Evolutionary conservation across 225 moss, liverwort and hornwort genomes (phyloP), one percentile per base, ranked within the genome.

Genomic region (Ulota crispa): DNA sequence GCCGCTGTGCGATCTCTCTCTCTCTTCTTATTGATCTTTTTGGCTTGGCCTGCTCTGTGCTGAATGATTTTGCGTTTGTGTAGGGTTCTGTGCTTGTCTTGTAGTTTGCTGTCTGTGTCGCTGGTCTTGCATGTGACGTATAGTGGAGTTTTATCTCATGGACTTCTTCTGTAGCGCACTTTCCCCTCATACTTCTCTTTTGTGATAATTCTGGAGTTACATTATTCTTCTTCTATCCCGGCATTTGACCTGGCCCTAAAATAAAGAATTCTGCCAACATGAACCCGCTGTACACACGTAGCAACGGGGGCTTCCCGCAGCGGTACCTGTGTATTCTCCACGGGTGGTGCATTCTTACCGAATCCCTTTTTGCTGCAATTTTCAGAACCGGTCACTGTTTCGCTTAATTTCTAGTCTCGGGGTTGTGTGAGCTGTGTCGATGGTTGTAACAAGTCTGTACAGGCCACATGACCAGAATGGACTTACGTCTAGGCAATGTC

Each of bases 391-490:
- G 55, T 7, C 42, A 13, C 12, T 9, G 11, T 72, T 72, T 16
- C 50, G 14, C 16, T 76, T 39, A 23, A 69, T 7, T 41, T 64
- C 18, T 72, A 13, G 72, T 41, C 39, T 64, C 30, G 55, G 71
- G 43, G 41, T 64, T 55, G 54, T 54, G 23, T 34, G 53, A 70
- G 70, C 23, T 50, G 41, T 78, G 9, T 19, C 6, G 61, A 27
- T 45, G 27, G 41, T 76, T 52, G 53, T 21, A 70, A 36, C 15
- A 31, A 69, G 15, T 39, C 53, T 19, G 39, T 45, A 28, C 53
- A 30, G 28, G 37, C 77, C 70, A 53, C 37, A n/a, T 61, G 63
- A 76, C 6, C 56, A 78, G 78, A 69, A 9, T 67, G 19, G 57
- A 7, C 21, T 18, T 32, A 60, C 37, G 50, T 64, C 12, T 76